phyloP scores from a whole-genome alignment of 345 rosid genomes.

The Pelargonium nanum region DNA sequence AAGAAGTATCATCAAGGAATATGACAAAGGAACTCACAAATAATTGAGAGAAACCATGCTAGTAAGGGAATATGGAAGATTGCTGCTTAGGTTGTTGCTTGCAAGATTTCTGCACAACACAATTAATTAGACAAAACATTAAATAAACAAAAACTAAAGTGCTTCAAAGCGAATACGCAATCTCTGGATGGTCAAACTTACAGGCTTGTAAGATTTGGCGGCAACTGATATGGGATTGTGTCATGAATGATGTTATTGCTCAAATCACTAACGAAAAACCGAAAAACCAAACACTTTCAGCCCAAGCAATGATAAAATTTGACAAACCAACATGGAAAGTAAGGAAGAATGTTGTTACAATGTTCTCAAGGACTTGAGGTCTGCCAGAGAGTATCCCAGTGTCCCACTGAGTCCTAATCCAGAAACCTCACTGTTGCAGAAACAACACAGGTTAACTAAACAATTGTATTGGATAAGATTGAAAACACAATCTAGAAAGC shows the following conservation, averaged over 20 bases:
- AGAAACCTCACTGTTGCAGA: conserved; percentile 56
- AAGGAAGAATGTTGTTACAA: conserved; percentile 35
- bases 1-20: conserved; percentile 1
- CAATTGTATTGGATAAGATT: conserved; percentile 4
- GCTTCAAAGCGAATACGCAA: conserved; percentile 4
- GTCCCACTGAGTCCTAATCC: conserved; percentile 73
- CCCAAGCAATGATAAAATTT: conserved; percentile 1
- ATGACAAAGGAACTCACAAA: conserved; percentile 47
- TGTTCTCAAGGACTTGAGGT: conserved; percentile 56
- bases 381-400: conserved; percentile 81
- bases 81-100: conserved; percentile 69
- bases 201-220: conserved; percentile 93
- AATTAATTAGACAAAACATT: conserved; percentile 6
- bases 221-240: conserved; percentile 81
- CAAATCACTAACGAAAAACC: conserved; percentile 52
- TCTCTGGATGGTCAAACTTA: conserved; percentile 27
- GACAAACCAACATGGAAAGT: not conserved
- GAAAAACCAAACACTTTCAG: conserved; percentile 14
- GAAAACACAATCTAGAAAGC: conserved; percentile 1
- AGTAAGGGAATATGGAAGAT: conserved; percentile 85
- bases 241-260: conserved; percentile 81
- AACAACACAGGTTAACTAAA: conserved; percentile 12
- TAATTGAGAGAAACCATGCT: conserved; percentile 57
- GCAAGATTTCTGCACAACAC: conserved; percentile 73
- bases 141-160: conserved; percentile 7